phyloP scores from a whole-genome alignment of 352 stramenopile species.

The Nothophytophthora sp. region DNA sequence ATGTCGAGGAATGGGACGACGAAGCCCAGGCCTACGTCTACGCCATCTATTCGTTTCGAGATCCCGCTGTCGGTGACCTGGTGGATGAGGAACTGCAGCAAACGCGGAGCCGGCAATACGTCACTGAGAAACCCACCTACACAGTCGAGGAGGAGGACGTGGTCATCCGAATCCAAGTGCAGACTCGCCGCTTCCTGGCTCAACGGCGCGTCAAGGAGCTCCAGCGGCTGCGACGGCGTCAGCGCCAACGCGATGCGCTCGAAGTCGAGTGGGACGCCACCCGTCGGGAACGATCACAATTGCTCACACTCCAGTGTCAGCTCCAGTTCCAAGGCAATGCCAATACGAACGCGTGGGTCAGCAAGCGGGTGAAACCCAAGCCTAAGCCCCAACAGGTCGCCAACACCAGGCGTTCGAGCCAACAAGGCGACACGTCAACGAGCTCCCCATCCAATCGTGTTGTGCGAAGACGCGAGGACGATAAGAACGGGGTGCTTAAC shows the following conservation, averaged over 20 bases:
- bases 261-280: conserved; percentile 44
- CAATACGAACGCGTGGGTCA: conserved; percentile 17
- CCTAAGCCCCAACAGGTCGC: neutral
- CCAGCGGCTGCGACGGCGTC: conserved; percentile 31
- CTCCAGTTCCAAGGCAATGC: conserved; percentile 19
- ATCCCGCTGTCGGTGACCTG: neutral
- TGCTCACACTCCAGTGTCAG: conserved; percentile 41
- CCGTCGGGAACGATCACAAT: conserved; percentile 42
- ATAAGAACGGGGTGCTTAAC: neutral
- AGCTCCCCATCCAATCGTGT: too few relatives aligned
- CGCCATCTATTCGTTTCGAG: conserved; percentile 19
- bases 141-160: conserved; percentile 63
- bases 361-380: conserved; percentile 18
- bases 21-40: conserved; percentile 43
- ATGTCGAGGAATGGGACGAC: conserved; percentile 61
- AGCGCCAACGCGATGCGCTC: conserved; percentile 23
- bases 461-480: conserved; percentile 10
- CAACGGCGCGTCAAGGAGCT: conserved; percentile 27
- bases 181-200: conserved; percentile 41
- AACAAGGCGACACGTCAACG: too few relatives aligned
- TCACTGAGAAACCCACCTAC: conserved; percentile 56
- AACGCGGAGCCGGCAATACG: conserved; percentile 16
- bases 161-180: conserved; percentile 40
- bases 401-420: conserved; percentile 7
- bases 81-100: conserved; percentile 17